Evolutionary conservation across 2,329 filamentous ascomycete genomes (phyloP).

Genomic region (Neonectria magnoliae): DNA sequence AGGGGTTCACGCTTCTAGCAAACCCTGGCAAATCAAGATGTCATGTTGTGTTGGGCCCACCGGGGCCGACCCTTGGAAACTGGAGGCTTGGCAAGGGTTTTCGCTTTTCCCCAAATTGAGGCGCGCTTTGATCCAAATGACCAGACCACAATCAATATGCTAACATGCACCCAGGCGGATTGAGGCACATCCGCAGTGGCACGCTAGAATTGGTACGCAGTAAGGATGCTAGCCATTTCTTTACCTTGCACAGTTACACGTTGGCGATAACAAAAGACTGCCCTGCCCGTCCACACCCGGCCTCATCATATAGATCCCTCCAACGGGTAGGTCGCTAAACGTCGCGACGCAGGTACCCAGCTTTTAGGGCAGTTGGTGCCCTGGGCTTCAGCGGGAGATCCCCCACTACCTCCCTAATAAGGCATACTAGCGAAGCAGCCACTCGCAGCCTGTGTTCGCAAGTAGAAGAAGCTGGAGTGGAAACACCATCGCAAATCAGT

Average conservation of each 20-base stretch:
- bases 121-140: background rate
- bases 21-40: background rate
- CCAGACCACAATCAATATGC: conserved; percentile 28
- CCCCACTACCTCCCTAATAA: conserved; percentile 9
- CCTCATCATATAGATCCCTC: background rate
- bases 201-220: background rate
- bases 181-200: background rate
- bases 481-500: conserved; percentile 5
- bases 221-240: background rate
- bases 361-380: background rate
- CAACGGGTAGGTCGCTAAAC: background rate
- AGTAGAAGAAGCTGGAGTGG: too few species aligned
- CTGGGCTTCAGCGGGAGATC: background rate
- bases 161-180: conserved; percentile 16
- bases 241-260: background rate
- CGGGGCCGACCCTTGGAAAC: conserved; percentile 17
- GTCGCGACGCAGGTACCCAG: conserved; percentile 5
- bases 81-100: conserved; percentile 19
- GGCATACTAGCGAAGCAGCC: background rate
- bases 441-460: background rate
- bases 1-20: background rate
- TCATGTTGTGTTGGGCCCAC: conserved; percentile 22
- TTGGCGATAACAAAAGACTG: background rate
- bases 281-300: background rate
- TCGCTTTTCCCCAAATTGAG: background rate